Evolutionary conservation across 2,329 filamentous ascomycete genomes (phyloP), one percentile per base, ranked within the genome.

Genomic region (Neofusicoccum umdonicola): DNA sequence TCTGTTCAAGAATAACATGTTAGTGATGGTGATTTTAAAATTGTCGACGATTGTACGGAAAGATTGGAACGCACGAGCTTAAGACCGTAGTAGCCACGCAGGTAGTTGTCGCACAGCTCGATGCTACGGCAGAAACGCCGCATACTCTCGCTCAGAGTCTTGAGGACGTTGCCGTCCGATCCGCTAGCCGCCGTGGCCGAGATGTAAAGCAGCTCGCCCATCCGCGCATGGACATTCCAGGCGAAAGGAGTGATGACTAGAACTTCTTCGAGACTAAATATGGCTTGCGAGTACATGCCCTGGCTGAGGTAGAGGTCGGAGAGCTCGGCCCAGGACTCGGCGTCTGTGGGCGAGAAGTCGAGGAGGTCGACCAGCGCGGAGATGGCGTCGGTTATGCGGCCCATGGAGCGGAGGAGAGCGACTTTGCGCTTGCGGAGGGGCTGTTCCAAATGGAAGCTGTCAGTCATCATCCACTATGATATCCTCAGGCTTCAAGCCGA

Each of bases 311-410:
- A 98, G 67, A 97, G 80, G 74, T 97, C 92, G 62, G 91, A 87
- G 69, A 98, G 83, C 80, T 99, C 95, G 61, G 92, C 87, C 95
- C 95, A 99, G 9, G 91, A 89, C 80, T 99, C 95, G 5, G 90
- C 88, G 79, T 99, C 95, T 1, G 91, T 97, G 1, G 95, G 93
- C 62, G 89, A 90, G 67, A 90, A 88, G 73, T 96, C 90, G 52
- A 99, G 81, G 34, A 98, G 83, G 64, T 88, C 84, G 67, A 88
- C 87, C 65, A 98, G 79, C 34, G 89, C 88, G 37, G 86, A 80
- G 50, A 93, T 90, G 0, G 95, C 91, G 68, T 97, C 92, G 1
- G 85, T 72, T 1, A 82, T 81, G 71, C 87, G 88, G 35, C 87
- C 88, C 76, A 96, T 83, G 34, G 89, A 90, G 70, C 88, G 87